These are phyloP conservation scores for Tephrocybe sp. DNA, from an alignment of 768 basidiomycete species.

Conservation along the genomic window DNA sequence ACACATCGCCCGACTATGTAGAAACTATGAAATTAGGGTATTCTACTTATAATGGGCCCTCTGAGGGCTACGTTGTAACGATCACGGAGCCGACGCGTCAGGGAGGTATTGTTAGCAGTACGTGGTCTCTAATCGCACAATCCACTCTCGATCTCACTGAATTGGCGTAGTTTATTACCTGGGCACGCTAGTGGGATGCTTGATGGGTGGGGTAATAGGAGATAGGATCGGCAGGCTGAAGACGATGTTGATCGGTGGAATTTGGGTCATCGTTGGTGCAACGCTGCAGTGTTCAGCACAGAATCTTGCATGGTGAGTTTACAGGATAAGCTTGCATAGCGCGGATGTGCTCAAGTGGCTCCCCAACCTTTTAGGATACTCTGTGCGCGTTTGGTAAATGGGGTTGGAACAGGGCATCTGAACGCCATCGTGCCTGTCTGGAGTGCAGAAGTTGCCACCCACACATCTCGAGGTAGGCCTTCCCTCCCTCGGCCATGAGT, in stretches of 20 bases:
- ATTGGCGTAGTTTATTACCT: slow-evolving; percentile 35
- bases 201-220: slow-evolving; percentile 40
- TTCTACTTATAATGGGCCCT: slow-evolving; percentile 38
- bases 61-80: slow-evolving; percentile 41
- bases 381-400: slow-evolving; percentile 43
- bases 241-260: slow-evolving; percentile 38
- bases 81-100: slow-evolving; percentile 43
- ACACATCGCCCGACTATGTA: slow-evolving; percentile 44
- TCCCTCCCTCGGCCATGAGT: no score
- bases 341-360: no score
- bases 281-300: slow-evolving; percentile 42
- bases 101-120: slow-evolving; percentile 45
- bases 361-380: slow-evolving; percentile 48
- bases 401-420: slow-evolving; percentile 42
- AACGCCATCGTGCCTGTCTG: slow-evolving; percentile 46
- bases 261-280: slow-evolving; percentile 42
- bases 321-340: no score
- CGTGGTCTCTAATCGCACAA: slow-evolving; percentile 2
- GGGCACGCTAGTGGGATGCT: slow-evolving; percentile 39
- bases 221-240: slow-evolving; percentile 40
- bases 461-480: slow-evolving; percentile 35
- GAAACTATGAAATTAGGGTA: slow-evolving; percentile 38
- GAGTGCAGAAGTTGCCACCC: slow-evolving; percentile 44
- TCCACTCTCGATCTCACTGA: neutral
- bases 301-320: slow-evolving; percentile 39